A percentile compares a stretch with the other conserved stretches of the same genome.
Evolutionary conservation across 768 basidiomycete species (phyloP).

Genomic region (Lentinula guzmanii): DNA sequence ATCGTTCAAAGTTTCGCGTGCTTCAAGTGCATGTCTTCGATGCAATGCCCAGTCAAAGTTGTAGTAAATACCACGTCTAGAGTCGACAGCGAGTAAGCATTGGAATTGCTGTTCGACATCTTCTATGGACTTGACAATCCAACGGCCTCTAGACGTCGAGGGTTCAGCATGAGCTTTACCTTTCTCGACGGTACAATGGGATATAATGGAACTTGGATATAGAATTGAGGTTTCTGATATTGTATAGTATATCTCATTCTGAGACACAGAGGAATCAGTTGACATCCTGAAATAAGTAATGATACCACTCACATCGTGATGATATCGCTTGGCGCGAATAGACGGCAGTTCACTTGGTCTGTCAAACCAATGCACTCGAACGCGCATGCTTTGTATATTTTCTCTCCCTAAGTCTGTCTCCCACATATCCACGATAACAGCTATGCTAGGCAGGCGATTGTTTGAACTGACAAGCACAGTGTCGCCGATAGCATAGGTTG

Average conservation of each 20-base stretch:
- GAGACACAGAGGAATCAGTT: not conserved
- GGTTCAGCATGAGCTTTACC: constrained; percentile 16
- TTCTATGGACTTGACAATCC: constrained; percentile 9
- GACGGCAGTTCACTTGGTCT: constrained; percentile 57
- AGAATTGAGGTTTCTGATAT: constrained; percentile 42
- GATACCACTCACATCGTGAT: constrained; percentile 43
- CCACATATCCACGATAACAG: constrained; percentile 69
- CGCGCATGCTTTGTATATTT: constrained; percentile 38
- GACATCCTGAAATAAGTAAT: not conserved
- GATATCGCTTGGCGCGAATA: constrained; percentile 54
- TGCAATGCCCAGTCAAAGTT: constrained; percentile 54
- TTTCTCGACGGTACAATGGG: constrained; percentile 42
- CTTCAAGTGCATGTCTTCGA: constrained; percentile 31
- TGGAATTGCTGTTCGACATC: constrained; percentile 33
- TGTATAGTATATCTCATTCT: constrained; percentile 79
- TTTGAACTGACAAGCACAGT: constrained; percentile 33
- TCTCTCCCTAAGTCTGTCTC: constrained; percentile 26
- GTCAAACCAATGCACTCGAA: constrained; percentile 74
- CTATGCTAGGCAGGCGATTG: constrained; percentile 50
- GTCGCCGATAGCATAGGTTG: constrained; percentile 37
- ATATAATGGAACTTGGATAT: constrained; percentile 43
- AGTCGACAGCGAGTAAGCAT: constrained; percentile 55
- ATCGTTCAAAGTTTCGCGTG: constrained; percentile 20
- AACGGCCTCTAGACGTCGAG: constrained; percentile 8
- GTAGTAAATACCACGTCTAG: constrained; percentile 57